These are phyloP conservation scores for Calocybe indica DNA, from an alignment of 768 basidiomycete genomes.

Conservation along the genomic window DNA sequence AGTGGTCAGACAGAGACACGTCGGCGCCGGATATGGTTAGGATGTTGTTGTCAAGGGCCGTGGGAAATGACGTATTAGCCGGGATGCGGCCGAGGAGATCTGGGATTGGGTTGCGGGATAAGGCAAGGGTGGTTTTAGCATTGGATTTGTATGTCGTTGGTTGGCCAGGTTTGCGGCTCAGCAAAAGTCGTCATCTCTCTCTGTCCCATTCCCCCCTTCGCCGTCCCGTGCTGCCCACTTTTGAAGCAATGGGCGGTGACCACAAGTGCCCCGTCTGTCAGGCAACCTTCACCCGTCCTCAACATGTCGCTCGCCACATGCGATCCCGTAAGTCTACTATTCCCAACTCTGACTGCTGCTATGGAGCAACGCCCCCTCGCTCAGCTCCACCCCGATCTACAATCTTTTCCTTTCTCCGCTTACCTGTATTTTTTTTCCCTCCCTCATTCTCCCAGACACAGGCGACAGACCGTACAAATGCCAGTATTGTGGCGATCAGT, in stretches of 20 bases:
- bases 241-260: conserved; percentile 77
- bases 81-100: conserved; percentile 3
- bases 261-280: conserved; percentile 86
- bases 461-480: conserved; percentile 90
- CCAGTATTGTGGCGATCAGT: conserved; percentile 84
- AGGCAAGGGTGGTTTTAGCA: background rate
- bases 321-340: conserved; percentile 68
- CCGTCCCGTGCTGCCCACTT: conserved; percentile 6
- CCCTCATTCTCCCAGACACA: conserved; percentile 49
- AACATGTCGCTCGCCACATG: conserved; percentile 89
- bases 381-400: conserved; percentile 8
- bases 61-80: conserved; percentile 3
- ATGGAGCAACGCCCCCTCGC: conserved; percentile 15
- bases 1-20: no score
- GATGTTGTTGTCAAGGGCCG: background rate
- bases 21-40: no score
- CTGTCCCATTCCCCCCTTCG: conserved; percentile 5
- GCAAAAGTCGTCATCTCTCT: conserved; percentile 5
- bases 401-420: conserved; percentile 8
- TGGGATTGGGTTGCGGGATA: background rate
- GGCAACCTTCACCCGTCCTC: conserved; percentile 82
- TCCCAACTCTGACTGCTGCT: conserved; percentile 8
- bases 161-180: no score
- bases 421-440: conserved; percentile 2
- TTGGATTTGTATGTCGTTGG: no score